Base-by-base conservation (phyloP, 148 eudicot genomes). In the Amaranthus hypochondriacus region DNA sequence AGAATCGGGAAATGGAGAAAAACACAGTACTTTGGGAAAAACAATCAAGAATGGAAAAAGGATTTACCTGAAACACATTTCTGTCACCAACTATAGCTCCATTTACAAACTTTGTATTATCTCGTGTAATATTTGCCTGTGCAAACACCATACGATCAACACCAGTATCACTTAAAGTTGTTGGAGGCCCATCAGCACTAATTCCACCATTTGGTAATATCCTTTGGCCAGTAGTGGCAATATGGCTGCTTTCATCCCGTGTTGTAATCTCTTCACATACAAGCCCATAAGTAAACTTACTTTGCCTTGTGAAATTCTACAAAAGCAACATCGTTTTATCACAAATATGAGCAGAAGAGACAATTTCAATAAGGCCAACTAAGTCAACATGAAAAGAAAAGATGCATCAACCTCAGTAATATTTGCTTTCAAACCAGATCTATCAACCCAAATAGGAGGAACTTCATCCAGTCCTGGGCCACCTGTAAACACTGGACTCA, bases 391-490 rank as follows among this genome's bases (percentile, higher is more conserved):
- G 7, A 47, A 46, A 48, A 67, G 55, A 13, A 58, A 44, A n/a
- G 9, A 56, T 11, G 39, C 44, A 64, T 64, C 47, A 81, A 91
- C 98, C 98, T 94, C 98, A 10, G 97, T 94, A 74, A 94, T 84
- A 72, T 87, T 94, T 70, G 93, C 92, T 77, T 94, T 91, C 57
- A 87, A 68, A 63, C 97, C 98, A 79, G 89, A 83, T 70, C 98
- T 85, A 79, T 94, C 98, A 73, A 91, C 97, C 98, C 95, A 91
- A 13, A 94, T 91, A 28, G 98, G 96, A 66, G 98, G 98, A 43
- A 94, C 97, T 87, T 94, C 98, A 28, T 94, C 98, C 62, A 88
- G 81, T 77, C 98, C 97, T 58, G 98, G 96, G 73, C 97, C 98
- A 48, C 98, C 97, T 3, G 98, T 94, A 80, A 94, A 94, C 70